A percentile compares a stretch with the other conserved stretches of the same genome.
These are phyloP conservation scores for Samsoniella hepiali DNA, from an alignment of 2,329 filamentous ascomycete genomes.

Conservation along the genomic window DNA sequence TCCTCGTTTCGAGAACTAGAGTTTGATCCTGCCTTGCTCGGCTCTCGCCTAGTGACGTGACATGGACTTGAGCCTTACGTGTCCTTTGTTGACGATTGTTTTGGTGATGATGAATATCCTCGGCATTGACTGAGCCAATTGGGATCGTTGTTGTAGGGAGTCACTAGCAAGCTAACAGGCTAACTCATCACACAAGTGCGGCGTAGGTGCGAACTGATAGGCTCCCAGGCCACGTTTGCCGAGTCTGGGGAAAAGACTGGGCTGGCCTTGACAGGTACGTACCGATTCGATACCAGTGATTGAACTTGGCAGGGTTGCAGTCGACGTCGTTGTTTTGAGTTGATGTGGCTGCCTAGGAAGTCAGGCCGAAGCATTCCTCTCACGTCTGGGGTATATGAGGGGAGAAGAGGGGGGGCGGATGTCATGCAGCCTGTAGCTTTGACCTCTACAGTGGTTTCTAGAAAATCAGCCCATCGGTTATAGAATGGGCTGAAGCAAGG, in stretches of 20 bases:
- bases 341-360: neutral
- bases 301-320: neutral
- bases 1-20: neutral
- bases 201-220: neutral
- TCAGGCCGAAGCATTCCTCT: neutral
- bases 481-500: neutral
- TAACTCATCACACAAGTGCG: neutral
- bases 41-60: constrained; percentile 1
- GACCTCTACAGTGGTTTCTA: neutral
- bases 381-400: neutral
- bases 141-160: neutral
- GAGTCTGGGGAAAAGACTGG: constrained; percentile 15
- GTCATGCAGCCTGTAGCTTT: neutral
- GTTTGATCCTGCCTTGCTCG: neutral
- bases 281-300: neutral
- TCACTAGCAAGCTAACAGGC: neutral
- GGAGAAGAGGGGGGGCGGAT: neutral
- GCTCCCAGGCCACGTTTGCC: neutral
- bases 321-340: neutral
- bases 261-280: neutral
- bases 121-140: constrained; percentile 10
- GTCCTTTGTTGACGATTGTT: neutral
- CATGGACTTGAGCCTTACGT: neutral
- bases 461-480: neutral
- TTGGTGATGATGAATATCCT: neutral